phyloP scores from a whole-genome alignment of 257 asterid genomes.

The Primulina eburnea region DNA sequence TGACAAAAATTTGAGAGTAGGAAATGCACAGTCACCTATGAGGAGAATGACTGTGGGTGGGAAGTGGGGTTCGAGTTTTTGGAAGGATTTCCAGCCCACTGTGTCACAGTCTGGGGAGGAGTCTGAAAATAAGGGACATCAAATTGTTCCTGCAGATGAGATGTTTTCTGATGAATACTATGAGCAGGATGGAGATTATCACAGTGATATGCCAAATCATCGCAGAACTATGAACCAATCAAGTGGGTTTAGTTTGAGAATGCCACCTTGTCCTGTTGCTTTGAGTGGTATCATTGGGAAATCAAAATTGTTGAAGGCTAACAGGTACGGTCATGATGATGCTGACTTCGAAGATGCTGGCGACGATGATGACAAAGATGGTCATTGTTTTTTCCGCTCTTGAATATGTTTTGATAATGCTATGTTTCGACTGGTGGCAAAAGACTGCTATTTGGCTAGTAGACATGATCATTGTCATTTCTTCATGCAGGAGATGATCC shows the following conservation, averaged over 20 bases:
- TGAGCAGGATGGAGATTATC: conserved; percentile 94
- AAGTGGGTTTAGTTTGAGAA: conserved; percentile 54
- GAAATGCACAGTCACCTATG: conserved; percentile 38
- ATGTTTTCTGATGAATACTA: conserved; percentile 97
- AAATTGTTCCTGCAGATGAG: conserved; percentile 72
- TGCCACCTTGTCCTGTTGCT: conserved; percentile 41
- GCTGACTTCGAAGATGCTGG: conserved; percentile 54
- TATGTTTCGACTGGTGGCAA: conserved; percentile 4
- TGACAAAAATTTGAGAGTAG: conserved; percentile 30
- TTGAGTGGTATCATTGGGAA: conserved; percentile 46
- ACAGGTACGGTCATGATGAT: conserved; percentile 49
- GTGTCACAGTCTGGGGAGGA: conserved; percentile 80
- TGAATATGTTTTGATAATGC: not conserved
- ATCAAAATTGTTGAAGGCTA: conserved; percentile 48
- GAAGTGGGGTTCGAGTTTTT: conserved; percentile 83
- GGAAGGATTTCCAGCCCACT: conserved; percentile 71
- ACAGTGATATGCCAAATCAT: conserved; percentile 62
- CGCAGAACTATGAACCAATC: conserved; percentile 48
- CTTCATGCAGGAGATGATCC: conserved; percentile 86
- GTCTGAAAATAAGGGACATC: conserved; percentile 67
- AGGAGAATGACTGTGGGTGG: conserved; percentile 47
- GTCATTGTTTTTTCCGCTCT: conserved; percentile 23
- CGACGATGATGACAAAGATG: conserved; percentile 43
- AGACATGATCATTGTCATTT: conserved; percentile 21
- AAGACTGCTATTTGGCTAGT: conserved; percentile 11